Base-by-base conservation (phyloP, 768 basidiomycete species). In the Mycena venus region DNA sequence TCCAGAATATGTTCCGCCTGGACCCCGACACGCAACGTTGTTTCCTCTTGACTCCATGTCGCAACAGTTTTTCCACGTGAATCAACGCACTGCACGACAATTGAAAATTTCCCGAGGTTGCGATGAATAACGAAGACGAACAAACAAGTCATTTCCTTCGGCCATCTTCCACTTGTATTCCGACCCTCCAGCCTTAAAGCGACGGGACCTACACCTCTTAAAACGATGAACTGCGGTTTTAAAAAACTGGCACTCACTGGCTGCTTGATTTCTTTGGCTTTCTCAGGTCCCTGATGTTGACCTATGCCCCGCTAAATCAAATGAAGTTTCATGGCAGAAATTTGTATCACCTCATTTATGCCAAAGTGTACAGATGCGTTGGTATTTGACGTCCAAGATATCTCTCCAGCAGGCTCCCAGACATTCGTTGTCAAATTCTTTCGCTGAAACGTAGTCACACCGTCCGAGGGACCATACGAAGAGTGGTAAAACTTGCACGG, bases 111-210 rank as follows among this genome's bases (percentile, higher is more conserved):
- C 12, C 44, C 76, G 47, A 42, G 51, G 12, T 25, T 29, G 8
- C 36, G 44, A 17, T 55, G 58, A 29, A 56, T 34, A 55, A 49
- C 12, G 44, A 58, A 42, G 38, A 79, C 90, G 75, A 77, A 91
- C 90, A 67, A 86, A 82, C 62, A 91, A 82, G 78, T 89, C 86
- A 40, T 56, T 72, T 60, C 83, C 84, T 51, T 86, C 85, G 60
- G 80, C 79, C 42, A 86, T 79, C 80, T 89, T 91, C 90, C 90
- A 91, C 75, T 91, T 91, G 83, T 91, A 91, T 76, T 89, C 87
- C 32, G 82, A 78, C 42, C 86, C 86, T 7, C 79, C 81, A 15
- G 81, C 88, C 75, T 87, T 90, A 83, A 91, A 91, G 31, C 90
- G 82, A 70, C 90, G 87, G 14, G 90, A 91, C 69, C 90, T 72